Evolutionary conservation across 139 green algal species (phyloP), one percentile per base, ranked within the genome.

Genomic region (Nannochloris sp.): DNA sequence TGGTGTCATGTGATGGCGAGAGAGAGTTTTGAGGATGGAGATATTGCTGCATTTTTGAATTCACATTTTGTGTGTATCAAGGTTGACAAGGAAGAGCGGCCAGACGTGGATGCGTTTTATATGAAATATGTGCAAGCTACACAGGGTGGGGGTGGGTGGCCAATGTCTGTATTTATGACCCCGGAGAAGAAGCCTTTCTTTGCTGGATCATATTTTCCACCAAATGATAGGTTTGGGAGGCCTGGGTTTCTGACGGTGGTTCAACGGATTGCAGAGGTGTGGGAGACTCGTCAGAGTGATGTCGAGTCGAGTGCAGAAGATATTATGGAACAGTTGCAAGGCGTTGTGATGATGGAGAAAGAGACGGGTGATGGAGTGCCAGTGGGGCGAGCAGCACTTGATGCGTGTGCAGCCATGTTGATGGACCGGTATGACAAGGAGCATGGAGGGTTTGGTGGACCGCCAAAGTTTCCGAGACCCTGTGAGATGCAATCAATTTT

Each of bases 1-100:
- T 92, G 84, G 85, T 95, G 89, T 62, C 89, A 95, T 59, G 89
- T 95, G 31, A 95, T 96, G 86, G 88, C 93, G 80, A 70, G 69
- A 1, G 89, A 96, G 73, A 84, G 66, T 17, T 96, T 96, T 82
- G 86, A 96, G 66, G 66, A 48, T 59, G 75, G 89, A 59, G 79
- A 82, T 2, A 71, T 67, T 2, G 89, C 89, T 5, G 67, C 59
- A 6, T 30, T 95, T 12, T 70, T 96, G 71, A 96, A 96, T 59
- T 29, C 77, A 2, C 17, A 77, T 59, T 95, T 94, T 77, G 70
- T 95, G 5, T 75, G 60, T 37, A 76, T 95, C 72, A 95, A 95
- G 70, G 85, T 96, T 20, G 89, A 96, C 71, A 64, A 83, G 5
- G 89, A 96, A 77, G 89, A 96, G 79, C 73, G 89, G 14, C 84